These are phyloP conservation scores for Tulasnella sp. DNA, from an alignment of 768 basidiomycete genomes.

Conservation along the genomic window DNA sequence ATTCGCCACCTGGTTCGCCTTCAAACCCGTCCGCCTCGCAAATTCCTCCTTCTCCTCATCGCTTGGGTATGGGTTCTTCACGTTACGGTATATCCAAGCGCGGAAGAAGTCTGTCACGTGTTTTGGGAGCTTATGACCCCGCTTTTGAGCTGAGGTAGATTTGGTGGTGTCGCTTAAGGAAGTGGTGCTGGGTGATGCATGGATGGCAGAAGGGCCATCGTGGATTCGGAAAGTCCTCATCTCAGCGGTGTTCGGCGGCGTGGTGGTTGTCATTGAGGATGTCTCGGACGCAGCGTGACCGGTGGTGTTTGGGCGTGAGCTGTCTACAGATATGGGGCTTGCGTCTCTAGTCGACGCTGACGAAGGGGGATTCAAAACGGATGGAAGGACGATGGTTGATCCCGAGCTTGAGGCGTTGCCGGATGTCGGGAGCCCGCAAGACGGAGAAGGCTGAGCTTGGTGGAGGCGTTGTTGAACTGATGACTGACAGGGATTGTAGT, in stretches of 20 bases:
- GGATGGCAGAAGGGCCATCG: neutral
- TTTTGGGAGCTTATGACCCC: slow-evolving; percentile 68
- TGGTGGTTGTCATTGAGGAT: no score
- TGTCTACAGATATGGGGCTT: no score
- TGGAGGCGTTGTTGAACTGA: no score
- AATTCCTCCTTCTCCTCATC: slow-evolving; percentile 88
- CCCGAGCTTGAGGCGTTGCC: no score
- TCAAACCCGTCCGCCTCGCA: slow-evolving; percentile 74
- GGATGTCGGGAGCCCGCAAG: no score
- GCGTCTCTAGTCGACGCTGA: no score
- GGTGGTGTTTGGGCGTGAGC: no score
- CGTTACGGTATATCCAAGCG: slow-evolving; percentile 79
- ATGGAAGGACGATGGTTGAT: no score
- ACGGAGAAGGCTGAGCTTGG: no score
- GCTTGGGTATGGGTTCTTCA: slow-evolving; percentile 79
- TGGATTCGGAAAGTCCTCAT: neutral
- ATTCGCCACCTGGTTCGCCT: slow-evolving; percentile 83
- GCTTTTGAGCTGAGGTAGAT: slow-evolving; percentile 27
- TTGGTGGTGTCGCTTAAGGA: neutral
- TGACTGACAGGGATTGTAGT: no score
- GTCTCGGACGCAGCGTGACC: no score
- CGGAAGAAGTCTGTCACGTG: slow-evolving; percentile 84
- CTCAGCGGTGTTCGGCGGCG: neutral
- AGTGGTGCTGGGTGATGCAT: neutral
- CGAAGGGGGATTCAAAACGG: no score